A percentile compares a stretch with the other conserved stretches of the same genome.
Conservation (phyloP, 2,329 filamentous ascomycete species). For the Chaetomiaceae sp. region DNA sequence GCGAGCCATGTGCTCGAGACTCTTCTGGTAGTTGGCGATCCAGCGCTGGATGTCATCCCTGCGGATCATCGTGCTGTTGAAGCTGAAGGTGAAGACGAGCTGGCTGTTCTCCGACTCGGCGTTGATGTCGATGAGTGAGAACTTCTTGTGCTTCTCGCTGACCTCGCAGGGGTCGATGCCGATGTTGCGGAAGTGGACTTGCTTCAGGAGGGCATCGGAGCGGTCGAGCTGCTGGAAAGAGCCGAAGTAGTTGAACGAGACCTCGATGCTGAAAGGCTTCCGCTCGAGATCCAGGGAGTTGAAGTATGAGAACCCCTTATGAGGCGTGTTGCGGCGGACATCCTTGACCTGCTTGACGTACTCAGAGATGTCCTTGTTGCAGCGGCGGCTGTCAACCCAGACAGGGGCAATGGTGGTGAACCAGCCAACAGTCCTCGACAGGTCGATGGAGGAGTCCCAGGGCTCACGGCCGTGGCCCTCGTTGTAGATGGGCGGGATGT, state of each 20-base stretch:
- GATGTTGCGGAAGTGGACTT: constrained; percentile 12
- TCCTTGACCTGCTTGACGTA: constrained; percentile 30
- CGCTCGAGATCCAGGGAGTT: constrained; percentile 28
- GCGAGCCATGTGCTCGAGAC: constrained; percentile 6
- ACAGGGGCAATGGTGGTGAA: constrained; percentile 39
- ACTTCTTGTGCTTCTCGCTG: constrained; percentile 10
- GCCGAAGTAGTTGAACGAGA: constrained; percentile 46
- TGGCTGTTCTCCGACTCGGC: constrained; percentile 6
- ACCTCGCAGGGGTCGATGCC: constrained; percentile 6
- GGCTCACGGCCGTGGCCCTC: constrained; percentile 41
- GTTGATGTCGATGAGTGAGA: constrained; percentile 13
- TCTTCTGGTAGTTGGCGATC: constrained; percentile 11
- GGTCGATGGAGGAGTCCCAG: constrained; percentile 30
- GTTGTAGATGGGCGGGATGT: constrained; percentile 33
- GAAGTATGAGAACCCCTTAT: constrained; percentile 37
- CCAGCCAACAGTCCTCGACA: constrained; percentile 40
- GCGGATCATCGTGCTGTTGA: constrained; percentile 9
- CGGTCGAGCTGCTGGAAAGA: constrained; percentile 40
- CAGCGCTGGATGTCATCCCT: constrained; percentile 8
- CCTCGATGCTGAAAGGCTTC: constrained; percentile 37
- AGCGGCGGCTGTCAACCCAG: constrained; percentile 4
- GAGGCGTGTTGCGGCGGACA: constrained; percentile 29
- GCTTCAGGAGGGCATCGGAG: constrained; percentile 29
- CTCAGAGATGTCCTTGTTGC: constrained; percentile 5
- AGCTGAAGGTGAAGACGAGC: constrained; percentile 13